Evolutionary conservation across 1,284 basidiomycete species (phyloP), one percentile per base, ranked within the genome.

Genomic region (Coniophora puteana): DNA sequence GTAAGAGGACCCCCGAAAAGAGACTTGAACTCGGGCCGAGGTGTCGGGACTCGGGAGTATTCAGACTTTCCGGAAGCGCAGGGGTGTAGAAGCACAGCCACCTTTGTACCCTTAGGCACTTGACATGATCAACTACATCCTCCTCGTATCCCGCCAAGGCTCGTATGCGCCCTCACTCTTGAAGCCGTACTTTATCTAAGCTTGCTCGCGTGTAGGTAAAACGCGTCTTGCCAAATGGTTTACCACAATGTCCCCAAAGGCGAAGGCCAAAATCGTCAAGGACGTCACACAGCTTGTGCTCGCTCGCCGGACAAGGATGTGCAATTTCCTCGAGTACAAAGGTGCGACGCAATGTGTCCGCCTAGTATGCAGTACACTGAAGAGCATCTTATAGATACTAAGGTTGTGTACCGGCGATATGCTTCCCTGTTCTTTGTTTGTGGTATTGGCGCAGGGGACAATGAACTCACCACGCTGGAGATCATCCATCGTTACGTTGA

Each of bases 151-250:
- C 34, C 81, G 93, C 44, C 94, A 97, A 81, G 92, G 90, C 80
- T 51, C 54, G 78, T 70, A 25, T n/a, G 26, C 38, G 28, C 22
- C 44, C 39, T 39, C 30, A 21, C 5, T 10, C 33, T 34, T 34
- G 29, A 14, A 36, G 8, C 38, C 28, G 24, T 34, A 29, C 21
- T 16, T 3, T 14, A 18, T 22, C 20, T 21, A 18, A n/a, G 18
- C n/a, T 5, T 18, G 35, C 24, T 20, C 17, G 6, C 16, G 21
- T 13, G 25, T 59, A 93, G 95, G 95, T 54, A 99, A 99, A 76
- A 92, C 99, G 44, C 85, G 96, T 47, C 80, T 99, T 34, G 88
- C 94, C 18, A 99, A 99, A 78, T 99, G 96, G 96, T 99, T 95
- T 66, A 87, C 89, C 33, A 99, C 96, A 1, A 84, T 98, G 73